Conservation (phyloP, 169 alveolate species). For the Plasmodium vivax region DNA sequence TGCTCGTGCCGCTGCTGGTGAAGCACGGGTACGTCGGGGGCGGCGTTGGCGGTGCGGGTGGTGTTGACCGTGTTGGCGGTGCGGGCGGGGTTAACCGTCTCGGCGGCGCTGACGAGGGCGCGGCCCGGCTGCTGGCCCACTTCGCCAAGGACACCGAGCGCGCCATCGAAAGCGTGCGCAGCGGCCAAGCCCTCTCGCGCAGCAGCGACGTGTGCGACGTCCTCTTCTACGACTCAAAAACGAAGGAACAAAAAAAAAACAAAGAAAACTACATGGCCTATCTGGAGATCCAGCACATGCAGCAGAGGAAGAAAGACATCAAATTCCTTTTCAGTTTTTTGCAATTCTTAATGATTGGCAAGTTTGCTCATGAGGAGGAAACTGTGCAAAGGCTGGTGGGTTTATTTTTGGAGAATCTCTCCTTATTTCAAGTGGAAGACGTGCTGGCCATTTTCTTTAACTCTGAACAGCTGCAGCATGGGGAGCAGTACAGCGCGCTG, state of each 20-base stretch:
- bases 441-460: constrained; percentile 23
- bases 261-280: constrained; percentile 48
- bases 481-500: not conserved
- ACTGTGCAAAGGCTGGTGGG: not conserved
- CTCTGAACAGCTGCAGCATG: not conserved
- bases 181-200: not conserved
- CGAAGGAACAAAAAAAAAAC: constrained; percentile 46
- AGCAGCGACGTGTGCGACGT: not conserved
- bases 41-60: too few species aligned
- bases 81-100: not conserved
- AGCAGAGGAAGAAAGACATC: constrained; percentile 25
- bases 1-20: constrained; percentile 25
- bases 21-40: constrained; percentile 32
- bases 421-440: constrained; percentile 22
- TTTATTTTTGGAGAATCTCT: constrained; percentile 1
- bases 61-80: not conserved
- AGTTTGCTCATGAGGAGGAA: constrained; percentile 13
- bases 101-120: not conserved
- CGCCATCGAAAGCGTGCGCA: not conserved
- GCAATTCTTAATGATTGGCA: constrained; percentile 19
- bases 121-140: not conserved
- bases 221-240: constrained; percentile 53
- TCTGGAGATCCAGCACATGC: constrained; percentile 10
- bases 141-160: constrained; percentile 33
- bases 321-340: constrained; percentile 13